Base-by-base conservation (phyloP, 306 rosid species). In the Vigna angularis region DNA sequence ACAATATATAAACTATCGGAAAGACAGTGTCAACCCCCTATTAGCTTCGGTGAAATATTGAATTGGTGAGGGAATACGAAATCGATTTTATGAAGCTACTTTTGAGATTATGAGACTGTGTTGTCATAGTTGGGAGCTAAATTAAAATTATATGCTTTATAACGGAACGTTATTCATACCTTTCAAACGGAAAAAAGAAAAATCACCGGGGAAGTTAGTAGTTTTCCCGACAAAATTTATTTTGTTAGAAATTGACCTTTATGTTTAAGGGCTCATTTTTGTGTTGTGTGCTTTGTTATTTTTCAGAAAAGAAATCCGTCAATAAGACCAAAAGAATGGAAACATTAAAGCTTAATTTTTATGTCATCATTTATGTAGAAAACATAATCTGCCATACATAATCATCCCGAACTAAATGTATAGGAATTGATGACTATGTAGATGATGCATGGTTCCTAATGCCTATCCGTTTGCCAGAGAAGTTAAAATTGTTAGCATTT, bases 31-130 rank as follows among this genome's bases (percentile, higher is more conserved):
- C 73, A 26, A 18, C 45, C 65, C 56, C 7, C 6, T 66, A 0
- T 42, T 51, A 74, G 55, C 65, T 66, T 71, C 44, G 45, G 66
- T 49, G 62, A 68, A 52, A 52, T 52, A 72, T 77, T 68, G 78
- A 56, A 65, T 38, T 73, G 62, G 56, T 12, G 52, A 72, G 53
- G 73, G 32, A 58, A 40, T 74, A 50, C 40, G 76, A 78, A 34
- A 76, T 42, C 28, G 11, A 73, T 67, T 9, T n/a, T 57, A 26
- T 66, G 50, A 47, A 70, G 7, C n/a, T 44, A 70, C 42, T 72
- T 64, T 65, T 45, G 28, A 63, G 24, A 52, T 65, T 18, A 4
- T 16, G 14, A 73, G 49, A 14, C 72, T 47, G 30, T 45, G 10
- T 66, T 57, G 53, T n/a, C 44, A 47, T 20, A 9, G 32, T 30